Conservation (phyloP, 257 asterid genomes). For the Striga asiatica region DNA sequence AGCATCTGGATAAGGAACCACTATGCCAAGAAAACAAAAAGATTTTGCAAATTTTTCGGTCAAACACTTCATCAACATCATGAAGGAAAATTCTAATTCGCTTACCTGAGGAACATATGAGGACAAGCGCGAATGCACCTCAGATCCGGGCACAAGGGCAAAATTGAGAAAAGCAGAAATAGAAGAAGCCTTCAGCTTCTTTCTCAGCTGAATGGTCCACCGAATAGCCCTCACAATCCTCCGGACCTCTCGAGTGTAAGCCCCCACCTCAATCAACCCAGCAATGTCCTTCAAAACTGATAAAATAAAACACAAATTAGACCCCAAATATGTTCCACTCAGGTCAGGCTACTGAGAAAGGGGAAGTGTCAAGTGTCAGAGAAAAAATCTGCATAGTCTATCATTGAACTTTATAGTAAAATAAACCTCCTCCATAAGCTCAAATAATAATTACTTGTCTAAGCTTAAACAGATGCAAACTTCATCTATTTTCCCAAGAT, state of each 20-base stretch:
- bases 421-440: no score
- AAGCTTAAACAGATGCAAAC: no score
- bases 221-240: constrained; percentile 73
- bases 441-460: no score
- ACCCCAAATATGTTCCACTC: no score
- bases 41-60: background rate
- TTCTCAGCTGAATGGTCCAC: constrained; percentile 67
- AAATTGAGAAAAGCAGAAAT: constrained; percentile 45
- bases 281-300: constrained; percentile 77
- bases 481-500: no score
- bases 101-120: constrained; percentile 46
- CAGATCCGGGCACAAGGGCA: constrained; percentile 56
- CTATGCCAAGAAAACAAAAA: no score
- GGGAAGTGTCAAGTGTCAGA: no score
- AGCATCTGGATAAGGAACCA: no score
- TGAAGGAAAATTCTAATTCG: background rate
- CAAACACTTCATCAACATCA: background rate
- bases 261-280: constrained; percentile 70
- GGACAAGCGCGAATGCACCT: constrained; percentile 47
- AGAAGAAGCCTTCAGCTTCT: constrained; percentile 35
- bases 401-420: no score
- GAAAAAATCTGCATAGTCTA: no score
- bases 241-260: constrained; percentile 71
- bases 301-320: constrained; percentile 9
- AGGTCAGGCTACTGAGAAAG: no score